Conservation (phyloP, 2,329 filamentous ascomycete species). For the Cercospora berteroae region DNA sequence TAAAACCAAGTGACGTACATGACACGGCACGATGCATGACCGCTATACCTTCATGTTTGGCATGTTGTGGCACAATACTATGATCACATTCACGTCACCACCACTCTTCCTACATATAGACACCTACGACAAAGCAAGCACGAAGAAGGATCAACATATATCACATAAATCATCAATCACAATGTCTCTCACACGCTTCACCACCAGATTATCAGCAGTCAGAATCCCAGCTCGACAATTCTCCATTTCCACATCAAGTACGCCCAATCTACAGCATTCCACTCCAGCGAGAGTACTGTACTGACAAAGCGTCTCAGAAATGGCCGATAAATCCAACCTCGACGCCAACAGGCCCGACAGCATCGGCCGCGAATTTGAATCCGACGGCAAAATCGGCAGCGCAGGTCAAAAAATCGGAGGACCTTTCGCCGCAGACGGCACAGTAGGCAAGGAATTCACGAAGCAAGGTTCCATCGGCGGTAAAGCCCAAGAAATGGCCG, state of each 20-base stretch:
- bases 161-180: background rate
- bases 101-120: background rate
- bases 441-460: conserved; percentile 12
- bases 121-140: background rate
- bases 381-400: conserved; percentile 11
- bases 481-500: conserved; percentile 7
- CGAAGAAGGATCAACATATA: background rate
- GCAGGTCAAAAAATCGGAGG: conserved; percentile 8
- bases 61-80: background rate
- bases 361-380: conserved; percentile 8
- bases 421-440: conserved; percentile 13
- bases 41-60: background rate
- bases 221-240: background rate
- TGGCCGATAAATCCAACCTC: background rate
- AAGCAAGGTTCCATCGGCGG: conserved; percentile 16
- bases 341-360: background rate
- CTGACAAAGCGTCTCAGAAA: background rate
- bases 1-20: background rate
- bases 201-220: background rate
- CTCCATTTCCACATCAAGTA: background rate
- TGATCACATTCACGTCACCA: background rate
- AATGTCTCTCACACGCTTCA: background rate
- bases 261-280: too few relatives aligned
- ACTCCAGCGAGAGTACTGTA: rapidly evolving
- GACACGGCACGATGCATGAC: background rate